These are phyloP conservation scores for Pseudofabraea citricarpa DNA, from an alignment of 2,329 filamentous ascomycete genomes.

Conservation along the genomic window DNA sequence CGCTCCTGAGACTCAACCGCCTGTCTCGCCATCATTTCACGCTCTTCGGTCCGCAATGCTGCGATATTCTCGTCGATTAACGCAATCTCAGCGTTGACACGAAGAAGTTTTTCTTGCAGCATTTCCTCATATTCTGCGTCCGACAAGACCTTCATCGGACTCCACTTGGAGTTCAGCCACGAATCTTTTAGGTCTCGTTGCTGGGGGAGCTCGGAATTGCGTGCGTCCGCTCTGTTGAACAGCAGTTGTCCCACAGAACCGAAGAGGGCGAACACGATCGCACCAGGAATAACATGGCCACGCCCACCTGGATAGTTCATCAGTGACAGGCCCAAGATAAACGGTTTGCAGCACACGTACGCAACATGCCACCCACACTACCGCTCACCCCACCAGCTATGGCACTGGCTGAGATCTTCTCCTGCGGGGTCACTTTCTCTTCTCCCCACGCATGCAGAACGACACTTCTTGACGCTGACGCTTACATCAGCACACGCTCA, in stretches of 20 bases:
- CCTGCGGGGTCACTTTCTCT: conserved; percentile 39
- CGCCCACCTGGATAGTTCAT: conserved; percentile 45
- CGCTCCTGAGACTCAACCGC: neutral
- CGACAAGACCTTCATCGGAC: conserved; percentile 63
- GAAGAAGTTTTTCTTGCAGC: conserved; percentile 65
- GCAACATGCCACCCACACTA: conserved; percentile 54
- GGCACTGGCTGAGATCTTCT: conserved; percentile 63
- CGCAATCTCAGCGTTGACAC: conserved; percentile 71
- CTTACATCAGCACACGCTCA: neutral
- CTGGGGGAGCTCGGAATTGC: conserved; percentile 6
- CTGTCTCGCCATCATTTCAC: conserved; percentile 5
- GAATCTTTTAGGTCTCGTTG: conserved; percentile 30
- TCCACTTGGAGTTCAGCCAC: conserved; percentile 59
- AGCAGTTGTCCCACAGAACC: conserved; percentile 51
- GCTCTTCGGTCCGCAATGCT: conserved; percentile 30
- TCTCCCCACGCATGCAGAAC: conserved; percentile 42
- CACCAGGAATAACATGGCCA: conserved; percentile 48
- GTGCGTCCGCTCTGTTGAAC: conserved; percentile 47
- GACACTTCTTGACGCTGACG: conserved; percentile 43
- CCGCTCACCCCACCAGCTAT: conserved; percentile 68
- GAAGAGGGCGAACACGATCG: conserved; percentile 53
- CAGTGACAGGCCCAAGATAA: neutral
- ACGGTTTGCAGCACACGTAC: conserved; percentile 27
- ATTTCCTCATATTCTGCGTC: conserved; percentile 70
- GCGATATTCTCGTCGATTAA: conserved; percentile 72